phyloP scores from a whole-genome alignment of 75 land plant species.

The Sequoia sempervirens region DNA sequence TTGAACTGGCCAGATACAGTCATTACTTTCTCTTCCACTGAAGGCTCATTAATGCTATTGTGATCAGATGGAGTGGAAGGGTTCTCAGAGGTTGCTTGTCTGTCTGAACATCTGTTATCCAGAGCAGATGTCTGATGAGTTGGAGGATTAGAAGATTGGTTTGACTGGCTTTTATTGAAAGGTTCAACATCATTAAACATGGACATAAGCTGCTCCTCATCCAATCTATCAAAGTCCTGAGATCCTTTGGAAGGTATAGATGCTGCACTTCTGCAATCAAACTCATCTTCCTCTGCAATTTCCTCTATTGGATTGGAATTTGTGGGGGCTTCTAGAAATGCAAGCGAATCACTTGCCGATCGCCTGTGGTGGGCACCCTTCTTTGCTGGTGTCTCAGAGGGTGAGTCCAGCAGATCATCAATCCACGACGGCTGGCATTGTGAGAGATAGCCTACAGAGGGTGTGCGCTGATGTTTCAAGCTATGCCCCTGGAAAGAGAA shows the following conservation, averaged over 20 bases:
- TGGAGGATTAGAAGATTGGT: conserved; percentile 5
- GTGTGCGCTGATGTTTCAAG: conserved; percentile 12
- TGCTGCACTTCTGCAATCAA: conserved; percentile 10
- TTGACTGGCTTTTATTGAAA: conserved; percentile 16
- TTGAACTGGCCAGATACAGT: conserved; percentile 30
- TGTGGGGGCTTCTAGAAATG: conserved; percentile 59
- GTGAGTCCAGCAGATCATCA: conserved; percentile 57
- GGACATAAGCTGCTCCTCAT: conserved; percentile 82
- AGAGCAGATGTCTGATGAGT: conserved; percentile 7
- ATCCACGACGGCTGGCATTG: conserved; percentile 35
- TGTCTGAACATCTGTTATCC: conserved; percentile 28
- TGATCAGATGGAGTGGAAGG: conserved; percentile 72
- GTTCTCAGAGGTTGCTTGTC: conserved; percentile 21
- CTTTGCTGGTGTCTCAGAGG: conserved; percentile 22
- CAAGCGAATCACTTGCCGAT: conserved; percentile 82
- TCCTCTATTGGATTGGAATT: conserved; percentile 12
- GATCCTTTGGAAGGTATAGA: conserved; percentile 12
- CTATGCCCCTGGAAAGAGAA: conserved; percentile 1
- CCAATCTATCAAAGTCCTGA: conserved; percentile 50
- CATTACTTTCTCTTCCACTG: conserved; percentile 31
- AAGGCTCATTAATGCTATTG: conserved; percentile 56
- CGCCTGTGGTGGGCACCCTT: conserved; percentile 64
- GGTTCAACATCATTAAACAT: conserved; percentile 69
- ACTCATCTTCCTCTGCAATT: conserved; percentile 31
- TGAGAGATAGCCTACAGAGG: conserved; percentile 6